These are phyloP conservation scores for Fraxinus albicans DNA, from an alignment of 305 asterid genomes.

Conservation along the genomic window DNA sequence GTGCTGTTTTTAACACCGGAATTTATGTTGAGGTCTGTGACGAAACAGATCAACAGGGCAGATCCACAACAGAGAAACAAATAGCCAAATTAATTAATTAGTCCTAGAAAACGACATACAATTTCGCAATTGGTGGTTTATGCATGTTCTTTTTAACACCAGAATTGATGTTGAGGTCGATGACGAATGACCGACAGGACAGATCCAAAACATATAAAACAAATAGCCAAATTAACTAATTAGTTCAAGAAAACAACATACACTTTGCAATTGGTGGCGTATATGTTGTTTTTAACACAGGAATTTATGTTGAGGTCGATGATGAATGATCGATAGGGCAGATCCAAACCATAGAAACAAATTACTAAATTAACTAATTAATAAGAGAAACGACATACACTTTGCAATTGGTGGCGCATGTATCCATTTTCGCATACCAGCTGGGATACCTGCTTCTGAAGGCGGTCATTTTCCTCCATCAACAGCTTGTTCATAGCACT, in stretches of 20 bases:
- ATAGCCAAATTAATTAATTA: not conserved
- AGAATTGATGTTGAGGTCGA: not conserved
- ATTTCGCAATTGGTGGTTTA: not conserved
- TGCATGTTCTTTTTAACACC: not conserved
- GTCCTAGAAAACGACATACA: not conserved
- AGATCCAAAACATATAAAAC: not conserved
- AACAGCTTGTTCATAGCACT: slow-evolving; percentile 84
- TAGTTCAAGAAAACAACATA: slow-evolving; percentile 34
- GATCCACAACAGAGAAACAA: not conserved
- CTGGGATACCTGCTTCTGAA: slow-evolving; percentile 94
- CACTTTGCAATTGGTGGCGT: slow-evolving; percentile 77
- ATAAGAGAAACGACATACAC: slow-evolving; percentile 44
- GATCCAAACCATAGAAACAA: not conserved
- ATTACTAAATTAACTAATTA: not conserved
- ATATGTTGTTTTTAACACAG: slow-evolving; percentile 22
- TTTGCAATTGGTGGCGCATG: slow-evolving; percentile 83
- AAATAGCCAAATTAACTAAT: not conserved
- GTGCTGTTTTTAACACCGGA: not conserved
- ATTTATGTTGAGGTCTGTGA: not conserved
- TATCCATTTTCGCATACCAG: slow-evolving; percentile 88
- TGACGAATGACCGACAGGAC: not conserved
- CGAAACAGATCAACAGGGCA: not conserved
- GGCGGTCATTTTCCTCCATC: slow-evolving; percentile 97
- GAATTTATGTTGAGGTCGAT: not conserved
- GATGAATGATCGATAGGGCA: not conserved